Evolutionary conservation across 306 rosid genomes (phyloP), one percentile per base, ranked within the genome.

Genomic region (Dicorynia guianensis): DNA sequence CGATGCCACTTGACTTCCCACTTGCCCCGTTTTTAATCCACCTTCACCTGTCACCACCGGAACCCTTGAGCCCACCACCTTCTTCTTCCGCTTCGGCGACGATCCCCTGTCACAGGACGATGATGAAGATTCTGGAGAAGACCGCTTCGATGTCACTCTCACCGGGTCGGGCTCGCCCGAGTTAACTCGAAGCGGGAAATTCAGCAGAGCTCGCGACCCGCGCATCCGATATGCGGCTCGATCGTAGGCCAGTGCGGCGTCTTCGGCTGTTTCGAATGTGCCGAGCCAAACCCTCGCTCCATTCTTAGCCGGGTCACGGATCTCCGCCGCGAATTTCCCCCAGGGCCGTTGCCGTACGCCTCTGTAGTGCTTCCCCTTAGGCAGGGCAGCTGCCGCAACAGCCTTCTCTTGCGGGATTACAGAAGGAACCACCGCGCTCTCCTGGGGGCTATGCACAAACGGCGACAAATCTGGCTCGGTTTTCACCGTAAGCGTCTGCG

Each of bases 281-380:
- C 98, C 98, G 2, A 95, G 95, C 98, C 98, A 95, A 39, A 90
- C 95, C n/a, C 98, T 57, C 0, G 97, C 96, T 0, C 98, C 98
- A 48, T 95, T 90, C 65, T 92, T 95, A 4, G 96, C 93, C 80
- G 97, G 98, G 54, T 95, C 98, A 1, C 98, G 84, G 33, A 95
- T 95, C 84, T 95, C 98, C 38, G 98, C 97, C 47, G 96, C 98
- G 76, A 85, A 95, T 64, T 95, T 95, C 6, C 98, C 98, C 98
- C 98, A 95, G 18, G 98, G 98, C 71, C 98, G 82, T 14, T 80
- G 96, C 73, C 98, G 38, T 14, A 95, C 98, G 2, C 98, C 98
- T 43, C 98, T 83, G 78, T 87, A 95, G 63, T 95, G 98, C 84
- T 89, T 95, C 70, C 87, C 92, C 83, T 90, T 88, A 17, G 77